Percentiles rank a stretch among this genome's conserved stretches.
Conservation (phyloP, 2,329 filamentous ascomycete species). For the Septoria petroselini region DNA sequence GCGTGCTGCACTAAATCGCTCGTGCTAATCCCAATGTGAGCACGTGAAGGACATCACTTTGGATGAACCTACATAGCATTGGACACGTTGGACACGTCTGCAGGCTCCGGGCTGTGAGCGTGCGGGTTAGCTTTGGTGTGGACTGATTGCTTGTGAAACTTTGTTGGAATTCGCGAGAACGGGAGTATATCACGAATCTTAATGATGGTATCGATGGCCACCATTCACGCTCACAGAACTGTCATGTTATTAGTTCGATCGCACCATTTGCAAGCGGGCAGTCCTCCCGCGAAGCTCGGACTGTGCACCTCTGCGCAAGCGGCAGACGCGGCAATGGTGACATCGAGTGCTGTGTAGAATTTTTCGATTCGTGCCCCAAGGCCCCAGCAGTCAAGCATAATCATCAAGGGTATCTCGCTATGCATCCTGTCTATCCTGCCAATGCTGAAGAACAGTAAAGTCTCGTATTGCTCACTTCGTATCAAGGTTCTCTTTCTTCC, state of each 20-base stretch:
- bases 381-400: not conserved
- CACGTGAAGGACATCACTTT: not conserved
- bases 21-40: slow-evolving; percentile 9
- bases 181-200: slow-evolving; percentile 9
- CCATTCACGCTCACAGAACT: not conserved
- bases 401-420: slow-evolving; percentile 8
- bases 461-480: slow-evolving; percentile 1
- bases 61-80: not conserved
- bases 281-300: too few species aligned
- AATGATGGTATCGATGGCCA: too few species aligned
- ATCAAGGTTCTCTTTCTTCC: not conserved
- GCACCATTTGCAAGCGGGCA: too few species aligned
- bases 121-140: slow-evolving; percentile 3
- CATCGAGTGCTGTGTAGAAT: too few species aligned
- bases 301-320: not conserved
- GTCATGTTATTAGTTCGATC: not conserved
- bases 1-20: slow-evolving; percentile 9
- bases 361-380: too few species aligned
- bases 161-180: slow-evolving; percentile 4
- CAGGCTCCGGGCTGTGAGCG: not conserved
- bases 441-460: not conserved
- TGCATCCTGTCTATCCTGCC: slow-evolving; percentile 13
- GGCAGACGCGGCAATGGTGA: not conserved
- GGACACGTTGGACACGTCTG: slow-evolving; percentile 3
- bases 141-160: too few species aligned